Evolutionary conservation across 768 basidiomycete species (phyloP).

Genomic region (Auriscalpium vulgare): DNA sequence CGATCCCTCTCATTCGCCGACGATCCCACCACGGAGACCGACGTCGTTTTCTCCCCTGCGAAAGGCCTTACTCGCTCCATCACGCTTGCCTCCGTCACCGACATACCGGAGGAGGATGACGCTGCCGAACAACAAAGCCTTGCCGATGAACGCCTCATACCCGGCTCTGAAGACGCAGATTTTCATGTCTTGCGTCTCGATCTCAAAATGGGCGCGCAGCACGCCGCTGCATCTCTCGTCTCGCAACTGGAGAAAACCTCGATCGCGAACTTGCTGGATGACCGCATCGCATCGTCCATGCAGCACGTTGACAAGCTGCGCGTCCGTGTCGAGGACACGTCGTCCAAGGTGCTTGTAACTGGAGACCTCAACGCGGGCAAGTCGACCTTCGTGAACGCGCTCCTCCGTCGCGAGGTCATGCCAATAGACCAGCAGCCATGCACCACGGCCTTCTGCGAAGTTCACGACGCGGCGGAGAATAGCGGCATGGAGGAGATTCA

Average conservation of each 20-base stretch:
- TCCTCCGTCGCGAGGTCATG: constrained; percentile 86
- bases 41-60: constrained; percentile 51
- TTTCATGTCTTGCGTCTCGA: constrained; percentile 90
- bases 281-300: constrained; percentile 66
- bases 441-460: constrained; percentile 95
- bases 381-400: constrained; percentile 94
- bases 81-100: constrained; percentile 46
- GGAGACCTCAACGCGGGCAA: constrained; percentile 98
- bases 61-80: constrained; percentile 48
- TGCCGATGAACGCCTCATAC: constrained; percentile 27
- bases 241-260: constrained; percentile 89
- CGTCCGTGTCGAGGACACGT: constrained; percentile 80
- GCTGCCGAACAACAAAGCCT: constrained; percentile 22
- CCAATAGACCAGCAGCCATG: constrained; percentile 98
- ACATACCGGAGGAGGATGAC: constrained; percentile 32
- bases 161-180: constrained; percentile 40
- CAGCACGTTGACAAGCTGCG: constrained; percentile 81
- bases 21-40: constrained; percentile 59
- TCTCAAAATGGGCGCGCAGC: constrained; percentile 78
- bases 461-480: constrained; percentile 84
- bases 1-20: constrained; percentile 82
- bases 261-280: constrained; percentile 86
- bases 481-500: constrained; percentile 79
- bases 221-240: constrained; percentile 64
- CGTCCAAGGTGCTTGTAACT: constrained; percentile 94